A percentile compares a stretch with the other conserved stretches of the same genome.
phyloP scores from a whole-genome alignment of 345 rosid genomes.

The Sisymbrium altissimum region DNA sequence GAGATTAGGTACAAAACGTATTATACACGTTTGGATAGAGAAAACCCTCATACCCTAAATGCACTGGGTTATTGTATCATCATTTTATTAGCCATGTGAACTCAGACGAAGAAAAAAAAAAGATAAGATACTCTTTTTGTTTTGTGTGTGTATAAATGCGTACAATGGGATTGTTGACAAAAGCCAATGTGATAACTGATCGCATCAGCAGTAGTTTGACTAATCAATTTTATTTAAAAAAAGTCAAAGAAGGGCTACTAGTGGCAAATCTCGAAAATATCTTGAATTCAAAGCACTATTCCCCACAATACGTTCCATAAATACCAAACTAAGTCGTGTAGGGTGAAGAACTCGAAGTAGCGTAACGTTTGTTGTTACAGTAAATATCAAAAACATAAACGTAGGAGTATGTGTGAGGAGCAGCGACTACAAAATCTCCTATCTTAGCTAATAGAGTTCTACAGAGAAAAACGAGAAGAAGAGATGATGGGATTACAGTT shows the following conservation, averaged over 20 bases:
- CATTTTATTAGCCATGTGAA: constrained; percentile 5
- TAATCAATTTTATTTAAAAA: background rate
- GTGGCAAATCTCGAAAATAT: constrained; percentile 37
- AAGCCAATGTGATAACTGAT: constrained; percentile 7
- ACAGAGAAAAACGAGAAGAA: background rate
- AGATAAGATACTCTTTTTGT: background rate
- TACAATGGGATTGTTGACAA: constrained; percentile 11
- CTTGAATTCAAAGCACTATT: constrained; percentile 20
- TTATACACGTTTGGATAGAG: background rate
- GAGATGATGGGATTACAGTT: constrained; percentile 61
- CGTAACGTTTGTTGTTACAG: background rate
- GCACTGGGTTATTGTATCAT: background rate
- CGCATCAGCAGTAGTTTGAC: constrained; percentile 11
- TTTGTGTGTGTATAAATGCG: background rate
- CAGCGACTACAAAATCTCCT: background rate
- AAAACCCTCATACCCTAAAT: background rate
- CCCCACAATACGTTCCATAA: background rate
- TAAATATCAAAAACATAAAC: constrained; percentile 8
- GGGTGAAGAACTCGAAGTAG: background rate
- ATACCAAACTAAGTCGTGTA: background rate
- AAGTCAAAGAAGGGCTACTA: constrained; percentile 24
- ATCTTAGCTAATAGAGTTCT: background rate
- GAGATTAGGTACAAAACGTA: background rate
- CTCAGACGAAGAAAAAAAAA: background rate
- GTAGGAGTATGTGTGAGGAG: background rate